Evolutionary conservation across 1,139 yeast genomes (phyloP), one percentile per base, ranked within the genome.

Genomic region (Pichia norvegensis): DNA sequence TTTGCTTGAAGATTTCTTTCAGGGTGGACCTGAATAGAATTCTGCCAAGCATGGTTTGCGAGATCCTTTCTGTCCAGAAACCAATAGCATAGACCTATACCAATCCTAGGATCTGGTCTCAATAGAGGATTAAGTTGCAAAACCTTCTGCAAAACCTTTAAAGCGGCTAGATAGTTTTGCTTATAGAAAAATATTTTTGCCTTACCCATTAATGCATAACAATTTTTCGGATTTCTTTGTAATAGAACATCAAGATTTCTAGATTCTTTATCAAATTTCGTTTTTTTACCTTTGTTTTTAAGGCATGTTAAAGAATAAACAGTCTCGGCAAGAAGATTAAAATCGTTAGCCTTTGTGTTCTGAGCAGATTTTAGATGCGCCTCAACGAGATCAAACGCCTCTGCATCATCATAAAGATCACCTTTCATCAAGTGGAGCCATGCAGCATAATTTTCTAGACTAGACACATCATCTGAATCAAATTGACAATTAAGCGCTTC

Each of bases 21-120:
- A 4, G 83, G 78, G 52, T 85, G 77, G 43, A 90, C 66, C 59
- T 83, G 85, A 39, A 81, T 67, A 1, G 87, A 73, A 57, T 97
- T 76, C 53, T 78, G 75, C 97, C 97, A 94, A 0, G 97, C 81
- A 41, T 69, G 70, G 10, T 75, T 61, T 0, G 98, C 97, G 71
- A 87, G 76, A 41, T 74, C 74, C 53, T 78, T 76, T 61, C 87
- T 95, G 46, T 82, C 83, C 50, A 92, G 69, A 51, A 79, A 78
- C 97, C 97, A 92, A 61, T 82, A 90, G 64, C 97, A 90, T 56
- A 92, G 70, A 37, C 98, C 99, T 53, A 92, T 81, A 22, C 98
- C 99, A 48, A 92, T 75, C 65, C 99, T 74, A 20, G 98, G 95
- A 64, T 92, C 98, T 1, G 97, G 97, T 53, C 75, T 74, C 59